A percentile compares a stretch with the other conserved stretches of the same genome.
phyloP scores from a whole-genome alignment of 2,329 filamentous ascomycete species.

The Mycocentrospora acerina region DNA sequence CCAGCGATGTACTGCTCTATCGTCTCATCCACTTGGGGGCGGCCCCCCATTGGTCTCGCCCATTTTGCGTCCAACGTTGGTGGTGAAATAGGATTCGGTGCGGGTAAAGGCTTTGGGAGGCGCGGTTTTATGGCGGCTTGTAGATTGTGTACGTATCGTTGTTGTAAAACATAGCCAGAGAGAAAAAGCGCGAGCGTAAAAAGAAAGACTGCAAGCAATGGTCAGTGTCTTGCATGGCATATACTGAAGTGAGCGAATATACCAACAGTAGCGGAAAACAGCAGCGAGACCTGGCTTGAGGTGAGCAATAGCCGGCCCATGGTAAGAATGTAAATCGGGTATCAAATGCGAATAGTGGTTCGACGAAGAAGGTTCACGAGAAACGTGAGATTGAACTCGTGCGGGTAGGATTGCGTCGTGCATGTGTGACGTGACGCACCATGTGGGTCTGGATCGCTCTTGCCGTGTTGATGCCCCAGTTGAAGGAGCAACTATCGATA shows the following conservation, averaged over 20 bases:
- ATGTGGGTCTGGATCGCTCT: constrained; percentile 15
- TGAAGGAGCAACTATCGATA: constrained; percentile 34
- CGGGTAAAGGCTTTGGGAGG: constrained; percentile 45
- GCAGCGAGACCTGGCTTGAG: constrained; percentile 69
- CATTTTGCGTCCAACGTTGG: constrained; percentile 41
- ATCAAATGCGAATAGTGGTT: constrained; percentile 17
- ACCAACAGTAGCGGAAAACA: constrained; percentile 66
- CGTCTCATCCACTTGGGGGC: constrained; percentile 31
- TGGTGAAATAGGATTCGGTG: constrained; percentile 33
- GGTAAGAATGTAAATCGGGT: constrained; percentile 12
- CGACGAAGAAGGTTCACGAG: constrained; percentile 10
- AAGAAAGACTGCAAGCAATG: constrained; percentile 57
- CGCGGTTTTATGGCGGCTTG: constrained; percentile 68
- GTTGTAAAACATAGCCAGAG: constrained; percentile 83
- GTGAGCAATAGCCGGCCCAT: constrained; percentile 61
- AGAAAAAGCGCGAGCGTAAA: constrained; percentile 85
- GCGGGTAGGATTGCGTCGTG: constrained; percentile 20
- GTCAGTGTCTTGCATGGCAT: no score
- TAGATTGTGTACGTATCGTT: constrained; percentile 77
- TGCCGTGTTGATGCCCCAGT: constrained; percentile 17
- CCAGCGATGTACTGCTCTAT: constrained; percentile 36
- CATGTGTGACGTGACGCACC: constrained; percentile 32
- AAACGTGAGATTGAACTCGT: constrained; percentile 18
- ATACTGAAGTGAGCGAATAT: constrained; percentile 30
- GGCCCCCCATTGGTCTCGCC: constrained; percentile 34